Conservation (phyloP, 169 alveolate species). For the Babesia divergens region DNA sequence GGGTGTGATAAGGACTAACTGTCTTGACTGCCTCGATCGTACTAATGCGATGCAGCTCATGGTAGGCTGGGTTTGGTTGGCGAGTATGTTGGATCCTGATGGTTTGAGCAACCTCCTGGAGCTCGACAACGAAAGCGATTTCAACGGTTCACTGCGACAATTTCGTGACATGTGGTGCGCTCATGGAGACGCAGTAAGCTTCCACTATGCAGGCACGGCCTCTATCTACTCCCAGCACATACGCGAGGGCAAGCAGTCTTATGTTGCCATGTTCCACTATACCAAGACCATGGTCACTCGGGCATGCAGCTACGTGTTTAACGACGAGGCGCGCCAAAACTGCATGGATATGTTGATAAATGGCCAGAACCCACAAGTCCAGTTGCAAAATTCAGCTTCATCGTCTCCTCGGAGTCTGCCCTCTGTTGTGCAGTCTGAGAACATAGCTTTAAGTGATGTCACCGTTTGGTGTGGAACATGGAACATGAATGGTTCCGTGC, state of each 20-base stretch:
- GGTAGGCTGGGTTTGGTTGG: constrained; percentile 78
- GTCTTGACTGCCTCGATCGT: constrained; percentile 96
- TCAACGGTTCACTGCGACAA: constrained; percentile 15
- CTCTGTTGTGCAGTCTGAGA: neutral
- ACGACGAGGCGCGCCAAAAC: constrained; percentile 43
- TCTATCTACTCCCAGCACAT: constrained; percentile 89
- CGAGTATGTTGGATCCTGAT: constrained; percentile 31
- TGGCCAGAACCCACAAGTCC: neutral
- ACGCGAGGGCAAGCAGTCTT: constrained; percentile 30
- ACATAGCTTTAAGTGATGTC: constrained; percentile 3
- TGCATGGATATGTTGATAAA: constrained; percentile 18
- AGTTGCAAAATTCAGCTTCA: neutral
- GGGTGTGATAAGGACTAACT: constrained; percentile 94
- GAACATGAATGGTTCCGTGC: constrained; percentile 70
- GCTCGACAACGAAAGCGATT: constrained; percentile 10
- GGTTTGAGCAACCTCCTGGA: constrained; percentile 30
- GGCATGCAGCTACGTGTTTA: constrained; percentile 23
- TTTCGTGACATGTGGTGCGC: constrained; percentile 85
- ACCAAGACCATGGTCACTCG: constrained; percentile 46
- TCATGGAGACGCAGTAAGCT: constrained; percentile 89
- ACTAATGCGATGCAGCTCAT: constrained; percentile 94
- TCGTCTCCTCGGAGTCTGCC: too few species aligned
- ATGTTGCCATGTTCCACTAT: constrained; percentile 33
- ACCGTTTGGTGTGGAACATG: constrained; percentile 76
- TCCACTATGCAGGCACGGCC: constrained; percentile 91